Base-by-base conservation (phyloP, 345 rosid genomes). In the Zanthoxylum bungeanum region DNA sequence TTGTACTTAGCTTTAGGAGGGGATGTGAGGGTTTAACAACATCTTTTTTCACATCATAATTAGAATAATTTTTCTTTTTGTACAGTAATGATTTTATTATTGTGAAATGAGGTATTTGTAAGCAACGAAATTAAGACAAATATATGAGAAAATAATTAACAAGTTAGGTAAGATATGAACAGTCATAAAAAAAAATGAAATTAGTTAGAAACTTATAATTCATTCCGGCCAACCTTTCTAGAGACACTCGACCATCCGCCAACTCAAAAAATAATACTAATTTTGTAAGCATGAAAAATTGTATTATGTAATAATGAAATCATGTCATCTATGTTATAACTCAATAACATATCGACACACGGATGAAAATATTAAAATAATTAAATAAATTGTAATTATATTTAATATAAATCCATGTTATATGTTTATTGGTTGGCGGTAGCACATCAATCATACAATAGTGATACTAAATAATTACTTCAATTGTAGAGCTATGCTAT, bases 131-230 rank as follows among this genome's bases (percentile, higher is more conserved):
- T 17, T 57, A 22, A 24, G 55, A 4, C 63, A 69, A 44, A 58
- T 58, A 44, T n/a, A 30, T 30, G 51, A 36, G 17, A 17, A 19
- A 16, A 51, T 66, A 51, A 34, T 34, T 51, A 50, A 2, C 11
- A 69, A 42, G 56, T 58, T 44, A 58, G 65, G 57, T 69, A 4
- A 56, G 53, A 69, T 37, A 68, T 17, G 47, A 68, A 68, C 17
- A 68, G 30, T n/a, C 55, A 69, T 69, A 24, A 69, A 39, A 24
- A 55, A 16, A 24, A 12, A 37, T 25, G 69, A 27, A 68, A 53
- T 67, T 51, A 12, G 47, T 67, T 51, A 67, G 33, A 67, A 52
- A 12, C 71, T 52, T 52, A 67, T 51, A 52, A 67, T 67, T 36
- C 22, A 50, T 27, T 51, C 7, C 22, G 71, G 46, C 71, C 60